Base-by-base conservation (phyloP, 1,139 yeast species). In the Protomyces macrosporus region DNA sequence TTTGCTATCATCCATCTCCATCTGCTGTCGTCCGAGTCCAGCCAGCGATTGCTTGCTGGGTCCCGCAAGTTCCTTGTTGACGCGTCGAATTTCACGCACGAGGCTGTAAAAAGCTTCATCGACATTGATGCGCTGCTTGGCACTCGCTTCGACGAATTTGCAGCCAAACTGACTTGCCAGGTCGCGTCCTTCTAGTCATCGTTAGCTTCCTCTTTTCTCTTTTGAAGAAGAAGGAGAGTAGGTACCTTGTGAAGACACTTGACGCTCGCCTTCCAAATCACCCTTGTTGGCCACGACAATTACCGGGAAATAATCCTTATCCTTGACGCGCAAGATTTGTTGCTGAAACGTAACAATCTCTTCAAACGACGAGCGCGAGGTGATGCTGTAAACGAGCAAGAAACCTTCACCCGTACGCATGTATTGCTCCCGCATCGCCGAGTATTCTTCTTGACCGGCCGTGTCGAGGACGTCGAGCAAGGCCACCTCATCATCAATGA, bases 51-150 rank as follows among this genome's bases (percentile, higher is more conserved):
- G 53, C 23, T 60, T 60, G 14, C 48, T 42, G 7, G 63, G 58
- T 6, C 63, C 58, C 30, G 55, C 40, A 14, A 37, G 70, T 52
- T 71, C 72, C 67, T 72, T 76, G 66, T 81, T 74, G 69, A 72
- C 75, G 55, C 75, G 79, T 69, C 86, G 78, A 65, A 87, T 85
- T 57, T 82, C 80, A 68, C 91, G 80, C 7, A 87, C 95, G 68
- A 88, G 78, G 52, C 84, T 87, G 72, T 81, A 86, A 75, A 95
- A 93, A 1, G 96, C 90, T 71, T 90, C 96, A 74, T 93, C 97
- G 62, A 95, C 98, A 71, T 93, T 91, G 74, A 90, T 84, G 69
- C 96, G 84, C 73, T 87, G 91, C 78, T 93, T 90, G 40, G 98
- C 98, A 63, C 93, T 85, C 2, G 98, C 89, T 76, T 93, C 98